phyloP scores from a whole-genome alignment of 495 filamentous ascomycete genomes.

The Aspergillus sclerotiicarbonarius region DNA sequence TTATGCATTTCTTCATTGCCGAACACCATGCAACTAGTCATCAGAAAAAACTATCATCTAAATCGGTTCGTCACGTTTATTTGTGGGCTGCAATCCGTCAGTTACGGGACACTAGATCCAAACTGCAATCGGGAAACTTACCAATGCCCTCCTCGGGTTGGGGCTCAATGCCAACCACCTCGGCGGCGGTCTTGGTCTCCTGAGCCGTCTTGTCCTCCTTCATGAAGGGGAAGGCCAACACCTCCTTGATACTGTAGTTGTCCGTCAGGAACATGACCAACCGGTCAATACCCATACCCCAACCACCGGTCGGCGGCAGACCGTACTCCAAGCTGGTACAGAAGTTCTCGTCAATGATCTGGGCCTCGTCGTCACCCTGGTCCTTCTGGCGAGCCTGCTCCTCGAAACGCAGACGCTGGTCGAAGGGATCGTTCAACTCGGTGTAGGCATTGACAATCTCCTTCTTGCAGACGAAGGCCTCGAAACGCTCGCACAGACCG shows the following conservation, averaged over 20 bases:
- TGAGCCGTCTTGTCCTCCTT: slow-evolving; percentile 59
- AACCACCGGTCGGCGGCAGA: slow-evolving; percentile 91
- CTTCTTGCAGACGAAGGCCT: slow-evolving; percentile 97
- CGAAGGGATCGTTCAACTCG: slow-evolving; percentile 95
- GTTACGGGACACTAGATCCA: background rate
- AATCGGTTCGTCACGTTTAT: slow-evolving; percentile 6
- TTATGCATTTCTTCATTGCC: slow-evolving; percentile 15
- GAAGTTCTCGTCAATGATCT: slow-evolving; percentile 93
- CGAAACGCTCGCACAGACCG: slow-evolving; percentile 94
- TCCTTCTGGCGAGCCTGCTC: slow-evolving; percentile 96
- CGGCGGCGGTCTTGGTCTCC: slow-evolving; percentile 58
- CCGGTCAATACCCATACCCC: slow-evolving; percentile 96
- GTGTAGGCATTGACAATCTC: slow-evolving; percentile 97
- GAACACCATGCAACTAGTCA: slow-evolving; percentile 14
- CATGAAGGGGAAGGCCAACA: slow-evolving; percentile 89
- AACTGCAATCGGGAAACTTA: slow-evolving; percentile 45
- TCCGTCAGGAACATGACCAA: slow-evolving; percentile 97
- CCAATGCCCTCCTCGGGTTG: slow-evolving; percentile 66
- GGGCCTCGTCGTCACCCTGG: slow-evolving; percentile 95
- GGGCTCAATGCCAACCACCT: slow-evolving; percentile 63
- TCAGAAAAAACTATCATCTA: slow-evolving; percentile 11
- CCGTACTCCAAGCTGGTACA: slow-evolving; percentile 81
- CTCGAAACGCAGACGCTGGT: slow-evolving; percentile 90
- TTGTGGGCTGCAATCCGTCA: background rate
- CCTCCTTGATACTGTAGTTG: slow-evolving; percentile 94